Evolutionary conservation across 495 filamentous ascomycete species (phyloP).

Genomic region (Podospora appendiculata): DNA sequence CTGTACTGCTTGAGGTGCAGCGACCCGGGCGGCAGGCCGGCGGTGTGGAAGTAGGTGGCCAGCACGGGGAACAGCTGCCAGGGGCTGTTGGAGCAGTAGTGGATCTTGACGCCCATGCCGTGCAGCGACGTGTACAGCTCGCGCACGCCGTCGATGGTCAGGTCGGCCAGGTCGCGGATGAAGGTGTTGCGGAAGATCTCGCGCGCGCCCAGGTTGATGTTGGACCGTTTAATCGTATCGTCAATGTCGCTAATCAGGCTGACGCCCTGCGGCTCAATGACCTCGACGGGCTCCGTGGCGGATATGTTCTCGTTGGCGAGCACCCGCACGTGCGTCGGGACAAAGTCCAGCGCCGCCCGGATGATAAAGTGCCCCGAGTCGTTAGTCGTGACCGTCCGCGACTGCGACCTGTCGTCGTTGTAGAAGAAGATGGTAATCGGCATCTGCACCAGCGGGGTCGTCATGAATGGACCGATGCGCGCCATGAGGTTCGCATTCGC

Average conservation of each 20-base stretch:
- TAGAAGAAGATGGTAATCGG: constrained; percentile 92
- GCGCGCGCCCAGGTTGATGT: constrained; percentile 72
- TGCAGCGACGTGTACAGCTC: constrained; percentile 80
- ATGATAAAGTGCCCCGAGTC: constrained; percentile 79
- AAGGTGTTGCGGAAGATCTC: constrained; percentile 97
- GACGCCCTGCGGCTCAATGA: constrained; percentile 74
- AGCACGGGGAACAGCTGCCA: constrained; percentile 94
- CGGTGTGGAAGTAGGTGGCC: constrained; percentile 69
- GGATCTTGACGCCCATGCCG: constrained; percentile 71
- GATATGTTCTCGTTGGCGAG: constrained; percentile 83
- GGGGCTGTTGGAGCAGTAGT: constrained; percentile 91
- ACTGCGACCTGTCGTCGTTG: constrained; percentile 68
- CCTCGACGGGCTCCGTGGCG: constrained; percentile 60
- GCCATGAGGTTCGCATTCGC: constrained; percentile 85
- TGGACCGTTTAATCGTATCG: constrained; percentile 95
- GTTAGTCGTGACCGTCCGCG: constrained; percentile 71
- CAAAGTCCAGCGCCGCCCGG: constrained; percentile 73
- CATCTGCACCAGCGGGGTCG: constrained; percentile 61
- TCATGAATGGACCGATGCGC: constrained; percentile 80
- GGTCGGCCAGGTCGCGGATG: constrained; percentile 70
- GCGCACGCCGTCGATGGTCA: constrained; percentile 76
- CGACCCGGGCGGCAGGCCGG: constrained; percentile 76
- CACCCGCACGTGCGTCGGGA: constrained; percentile 82
- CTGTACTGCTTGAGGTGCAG: constrained; percentile 93
- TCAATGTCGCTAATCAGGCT: constrained; percentile 97